Base-by-base conservation (phyloP, 805 yeast genomes). In the Candida ulmi region DNA sequence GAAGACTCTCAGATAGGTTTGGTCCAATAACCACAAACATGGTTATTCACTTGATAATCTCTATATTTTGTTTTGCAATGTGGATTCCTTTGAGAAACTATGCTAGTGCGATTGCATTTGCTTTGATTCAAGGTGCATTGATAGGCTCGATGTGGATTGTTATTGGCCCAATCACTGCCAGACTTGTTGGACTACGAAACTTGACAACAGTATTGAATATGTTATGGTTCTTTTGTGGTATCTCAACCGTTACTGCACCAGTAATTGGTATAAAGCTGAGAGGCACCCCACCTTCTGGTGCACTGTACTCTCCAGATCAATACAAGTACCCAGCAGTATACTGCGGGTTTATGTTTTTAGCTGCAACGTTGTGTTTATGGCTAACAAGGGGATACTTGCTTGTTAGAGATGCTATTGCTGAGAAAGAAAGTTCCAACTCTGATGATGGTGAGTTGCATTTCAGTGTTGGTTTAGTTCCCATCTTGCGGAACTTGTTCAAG, bases 121-220 rank as follows among this genome's bases (percentile, higher is more conserved):
- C 76, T 1, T 25, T 79, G 13, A 44, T 79, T 5, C 66, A 62
- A 47, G 88, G 88, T 28, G 61, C 68, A 0, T 38, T 73, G 25
- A 79, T 80, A 81, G 87, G 87, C 3, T 63, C 77, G 11, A 62
- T 79, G 32, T 80, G 78, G 73, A 72, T 79, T 4, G 69, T 76
- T 3, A 47, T 71, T 43, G 72, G 80, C 1, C 68, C 83, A 3
- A 61, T 76, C 19, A 55, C 68, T 1, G 71, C 81, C 1, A 57
- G 78, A 37, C 60, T 78, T 19, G 72, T 72, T 15, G 87, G 87
- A 0, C 54, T 80, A 24, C 55, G 65, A 29, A 75, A 72, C 46
- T 56, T 78, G 51, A 72, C 72, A 33, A 70, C 74, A 15, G 57
- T 69, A 0, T 60, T 71, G 37, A 71, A 76, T 16, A 66, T 76